These are phyloP conservation scores for Thuja plicata DNA, from an alignment of 83 land plant genomes.

Conservation along the genomic window DNA sequence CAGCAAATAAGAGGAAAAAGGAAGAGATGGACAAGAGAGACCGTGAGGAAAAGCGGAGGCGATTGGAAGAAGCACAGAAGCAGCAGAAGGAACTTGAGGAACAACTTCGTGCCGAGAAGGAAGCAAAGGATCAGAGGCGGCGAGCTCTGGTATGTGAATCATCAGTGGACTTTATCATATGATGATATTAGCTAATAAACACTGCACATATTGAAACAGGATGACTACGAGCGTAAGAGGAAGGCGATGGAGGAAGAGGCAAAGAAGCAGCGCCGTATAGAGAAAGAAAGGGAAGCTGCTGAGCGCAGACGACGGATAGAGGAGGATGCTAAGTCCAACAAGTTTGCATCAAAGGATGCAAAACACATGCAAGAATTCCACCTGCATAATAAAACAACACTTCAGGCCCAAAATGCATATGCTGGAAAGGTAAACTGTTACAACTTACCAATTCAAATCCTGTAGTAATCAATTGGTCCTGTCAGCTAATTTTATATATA, in stretches of 20 bases:
- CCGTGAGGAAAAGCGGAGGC: constrained; percentile 70
- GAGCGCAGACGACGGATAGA: constrained; percentile 33
- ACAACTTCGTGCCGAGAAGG: constrained; percentile 46
- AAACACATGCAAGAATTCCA: not conserved
- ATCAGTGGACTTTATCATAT: not conserved
- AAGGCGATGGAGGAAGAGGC: constrained; percentile 47
- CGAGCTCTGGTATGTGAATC: constrained; percentile 38
- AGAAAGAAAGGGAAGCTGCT: constrained; percentile 41
- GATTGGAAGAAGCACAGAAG: constrained; percentile 54
- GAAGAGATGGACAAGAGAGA: constrained; percentile 75
- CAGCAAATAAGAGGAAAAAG: constrained; percentile 66
- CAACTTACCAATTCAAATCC: not conserved
- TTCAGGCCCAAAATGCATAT: not conserved
- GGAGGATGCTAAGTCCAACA: constrained; percentile 24
- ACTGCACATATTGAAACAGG: constrained; percentile 7
- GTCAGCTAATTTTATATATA: not conserved
- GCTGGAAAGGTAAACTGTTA: constrained; percentile 5
- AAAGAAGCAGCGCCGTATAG: constrained; percentile 34
- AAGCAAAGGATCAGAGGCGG: constrained; percentile 34
- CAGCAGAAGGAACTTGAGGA: constrained; percentile 53
- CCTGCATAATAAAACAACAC: not conserved
- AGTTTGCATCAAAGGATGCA: constrained; percentile 8
- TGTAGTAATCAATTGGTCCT: not conserved
- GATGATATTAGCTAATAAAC: not conserved
- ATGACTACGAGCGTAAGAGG: constrained; percentile 38